phyloP scores from a whole-genome alignment of 1,139 yeast genomes.

The Suhomyces yuchorum region DNA sequence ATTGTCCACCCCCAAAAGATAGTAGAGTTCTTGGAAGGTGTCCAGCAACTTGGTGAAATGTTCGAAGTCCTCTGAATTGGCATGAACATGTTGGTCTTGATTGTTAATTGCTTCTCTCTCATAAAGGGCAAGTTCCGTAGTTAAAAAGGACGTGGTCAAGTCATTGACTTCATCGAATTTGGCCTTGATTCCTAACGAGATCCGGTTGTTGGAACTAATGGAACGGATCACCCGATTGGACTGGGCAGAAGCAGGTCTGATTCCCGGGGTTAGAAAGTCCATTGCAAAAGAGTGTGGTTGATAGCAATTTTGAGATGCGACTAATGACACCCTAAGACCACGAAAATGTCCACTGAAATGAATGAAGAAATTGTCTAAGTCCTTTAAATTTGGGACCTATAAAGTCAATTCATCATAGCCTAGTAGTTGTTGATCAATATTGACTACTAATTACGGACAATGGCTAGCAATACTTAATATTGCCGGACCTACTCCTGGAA shows the following conservation, averaged over 20 bases:
- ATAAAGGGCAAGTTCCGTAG: conserved; percentile 14
- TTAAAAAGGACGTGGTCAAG: conserved; percentile 16
- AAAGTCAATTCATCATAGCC: too few species aligned
- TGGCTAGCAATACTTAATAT: too few species aligned
- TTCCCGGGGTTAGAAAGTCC: conserved; percentile 22
- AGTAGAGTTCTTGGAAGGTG: conserved; percentile 28
- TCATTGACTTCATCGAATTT: conserved; percentile 17
- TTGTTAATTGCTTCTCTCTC: conserved; percentile 1
- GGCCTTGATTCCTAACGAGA: conserved; percentile 16
- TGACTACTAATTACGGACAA: too few species aligned
- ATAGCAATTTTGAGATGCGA: conserved; percentile 4
- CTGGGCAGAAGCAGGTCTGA: conserved; percentile 16
- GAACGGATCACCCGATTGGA: conserved; percentile 16
- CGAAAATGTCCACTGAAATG: too few species aligned
- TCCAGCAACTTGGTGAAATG: conserved; percentile 22
- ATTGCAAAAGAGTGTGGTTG: conserved; percentile 7
- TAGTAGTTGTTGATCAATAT: too few species aligned
- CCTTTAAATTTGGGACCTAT: too few species aligned
- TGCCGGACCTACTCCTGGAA: too few species aligned
- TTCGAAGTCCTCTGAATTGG: conserved; percentile 2
- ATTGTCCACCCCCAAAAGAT: conserved; percentile 27
- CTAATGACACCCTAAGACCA: neutral
- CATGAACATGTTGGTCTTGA: neutral
- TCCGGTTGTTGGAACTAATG: conserved; percentile 20
- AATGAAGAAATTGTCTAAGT: too few species aligned